phyloP scores from a whole-genome alignment of 441 rosid species.

The Populus hybrid region DNA sequence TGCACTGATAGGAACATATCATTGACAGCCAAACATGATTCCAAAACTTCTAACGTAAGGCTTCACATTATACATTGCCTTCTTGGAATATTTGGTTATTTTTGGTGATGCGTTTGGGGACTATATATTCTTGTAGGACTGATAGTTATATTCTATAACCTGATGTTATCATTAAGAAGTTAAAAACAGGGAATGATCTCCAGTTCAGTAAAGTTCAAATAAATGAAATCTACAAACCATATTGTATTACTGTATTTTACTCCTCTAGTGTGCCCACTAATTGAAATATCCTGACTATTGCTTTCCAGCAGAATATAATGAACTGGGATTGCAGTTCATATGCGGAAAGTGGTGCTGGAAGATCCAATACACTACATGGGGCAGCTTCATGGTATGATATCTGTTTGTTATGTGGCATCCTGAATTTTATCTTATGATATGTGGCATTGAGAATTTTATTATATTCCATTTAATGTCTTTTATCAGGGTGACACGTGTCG shows the following conservation, averaged over 20 bases:
- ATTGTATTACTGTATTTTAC: not conserved
- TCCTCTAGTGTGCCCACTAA: not conserved
- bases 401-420: slow-evolving; percentile 5
- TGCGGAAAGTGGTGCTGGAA: slow-evolving; percentile 56
- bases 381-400: slow-evolving; percentile 68
- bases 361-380: slow-evolving; percentile 61
- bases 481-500: slow-evolving; percentile 56
- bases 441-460: not conserved
- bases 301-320: slow-evolving; percentile 39
- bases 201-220: not conserved
- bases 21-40: slow-evolving; percentile 36
- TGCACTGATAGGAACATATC: slow-evolving; percentile 28
- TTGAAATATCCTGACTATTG: slow-evolving; percentile 13
- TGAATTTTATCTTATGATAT: not conserved
- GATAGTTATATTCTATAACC: not conserved
- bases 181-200: not conserved
- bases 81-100: not conserved
- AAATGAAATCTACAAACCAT: not conserved
- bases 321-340: slow-evolving; percentile 47
- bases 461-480: not conserved
- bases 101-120: not conserved
- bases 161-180: not conserved
- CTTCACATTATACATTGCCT: not conserved
- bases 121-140: not conserved
- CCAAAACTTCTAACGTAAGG: slow-evolving; percentile 47